Conservation (phyloP, 805 yeast species). For the Suhomyces vadensis region DNA sequence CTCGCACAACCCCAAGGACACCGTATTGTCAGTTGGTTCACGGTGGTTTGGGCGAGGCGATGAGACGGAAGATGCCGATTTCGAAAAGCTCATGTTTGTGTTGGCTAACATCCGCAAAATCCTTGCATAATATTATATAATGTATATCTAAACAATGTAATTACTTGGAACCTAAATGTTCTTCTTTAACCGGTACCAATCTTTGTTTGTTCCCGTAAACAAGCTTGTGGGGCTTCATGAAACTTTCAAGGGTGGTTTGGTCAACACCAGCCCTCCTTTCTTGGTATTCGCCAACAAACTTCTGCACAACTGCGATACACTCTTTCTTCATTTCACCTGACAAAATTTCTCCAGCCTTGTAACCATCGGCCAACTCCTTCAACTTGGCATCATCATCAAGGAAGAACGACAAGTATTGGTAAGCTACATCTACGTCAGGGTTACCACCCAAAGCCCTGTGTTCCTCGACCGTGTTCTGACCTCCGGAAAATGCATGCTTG, state of each 20-base stretch:
- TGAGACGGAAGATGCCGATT: constrained; percentile 35
- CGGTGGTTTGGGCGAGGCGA: constrained; percentile 46
- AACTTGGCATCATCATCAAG: constrained; percentile 83
- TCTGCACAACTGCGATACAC: constrained; percentile 78
- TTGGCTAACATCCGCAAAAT: constrained; percentile 25
- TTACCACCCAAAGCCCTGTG: constrained; percentile 90
- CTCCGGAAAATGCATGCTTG: constrained; percentile 96
- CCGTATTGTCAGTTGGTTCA: constrained; percentile 47
- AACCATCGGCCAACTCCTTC: constrained; percentile 57
- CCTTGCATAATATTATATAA: neutral
- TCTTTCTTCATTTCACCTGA: constrained; percentile 92
- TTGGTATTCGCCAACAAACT: constrained; percentile 81
- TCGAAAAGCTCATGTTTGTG: constrained; percentile 47
- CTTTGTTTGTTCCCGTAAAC: constrained; percentile 74
- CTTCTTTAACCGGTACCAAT: constrained; percentile 63
- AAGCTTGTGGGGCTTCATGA: constrained; percentile 84
- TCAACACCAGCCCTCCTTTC: constrained; percentile 67
- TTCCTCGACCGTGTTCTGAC: constrained; percentile 82
- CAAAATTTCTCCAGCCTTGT: constrained; percentile 76
- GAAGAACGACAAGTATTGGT: constrained; percentile 89
- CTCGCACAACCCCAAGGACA: constrained; percentile 35
- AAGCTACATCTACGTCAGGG: constrained; percentile 94
- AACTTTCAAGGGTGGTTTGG: constrained; percentile 59
- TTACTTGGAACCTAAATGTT: constrained; percentile 42
- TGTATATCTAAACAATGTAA: neutral